Base-by-base conservation (phyloP, 192 early-diverging fungal genomes). In the Gamsiella multidivaricata region DNA sequence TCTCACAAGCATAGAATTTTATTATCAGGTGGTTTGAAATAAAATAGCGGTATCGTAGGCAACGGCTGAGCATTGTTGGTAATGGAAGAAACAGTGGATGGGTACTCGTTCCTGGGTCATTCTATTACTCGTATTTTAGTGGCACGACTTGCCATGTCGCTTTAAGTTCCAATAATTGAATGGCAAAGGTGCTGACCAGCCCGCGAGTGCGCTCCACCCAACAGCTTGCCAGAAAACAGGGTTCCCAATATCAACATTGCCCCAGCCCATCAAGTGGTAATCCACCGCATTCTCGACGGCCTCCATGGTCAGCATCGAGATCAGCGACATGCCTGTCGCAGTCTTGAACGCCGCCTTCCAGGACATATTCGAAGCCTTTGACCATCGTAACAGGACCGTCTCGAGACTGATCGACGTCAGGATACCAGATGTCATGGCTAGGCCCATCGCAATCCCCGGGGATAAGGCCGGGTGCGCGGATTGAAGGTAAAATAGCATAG, bases 251-350 rank as follows among this genome's bases (percentile, higher is more conserved):
- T 74, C 47, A 1, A 87, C 82, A 28, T 84, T 66, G 3, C 84
- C 84, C 69, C 69, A 71, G 12, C 86, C 86, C 45, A 76, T 87
- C 49, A 87, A 50, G 54, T 84, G 79, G 81, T 79, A 84, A 61
- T 87, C 86, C 8, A 88, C 83, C 0, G 47, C 68, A 60, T 88
- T 88, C 60, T 88, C 86, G 12, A 81, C 80, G 0, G 76, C 51
- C 58, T 88, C 86, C 86, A 88, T 88, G 6, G 81, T 83, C 29
- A 86, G 31, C 86, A 88, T 88, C 1, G 83, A 84, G 28, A 82
- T 81, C 63, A 88, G 59, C 26, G 80, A 82, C 86, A 88, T 88
- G n/a, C 85, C 86, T 29, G 86, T 80, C 22, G 86, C 86, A 1
- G 86, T 88, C 39, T 80, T 81, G 71, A 86, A 85, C 20, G 85